Evolutionary conservation across 2,329 filamentous ascomycete genomes (phyloP), one percentile per base, ranked within the genome.

Genomic region (Davidsoniella neocaledoniae): DNA sequence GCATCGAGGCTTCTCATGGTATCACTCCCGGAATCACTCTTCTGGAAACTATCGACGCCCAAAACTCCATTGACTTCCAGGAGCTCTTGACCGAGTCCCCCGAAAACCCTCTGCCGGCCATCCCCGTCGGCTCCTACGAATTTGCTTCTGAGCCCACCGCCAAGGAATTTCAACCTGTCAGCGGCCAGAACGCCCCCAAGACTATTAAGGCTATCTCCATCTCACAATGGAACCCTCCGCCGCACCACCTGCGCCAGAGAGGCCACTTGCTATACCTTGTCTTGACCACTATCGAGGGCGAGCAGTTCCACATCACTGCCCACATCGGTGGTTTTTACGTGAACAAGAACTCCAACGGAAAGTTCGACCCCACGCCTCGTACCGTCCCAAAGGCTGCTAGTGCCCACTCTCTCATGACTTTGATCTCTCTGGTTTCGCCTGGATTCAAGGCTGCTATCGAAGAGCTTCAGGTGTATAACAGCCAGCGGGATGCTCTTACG

Each of bases 271-370:
- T 98, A 45, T 98, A 98, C 65, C 73, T 98, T 17, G 74, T 86
- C 55, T 73, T 91, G 41, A 90, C 83, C 14, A 96, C 88, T 51
- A 90, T 86, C 58, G 91, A 98, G 66, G 88, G 88, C 55, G 91
- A 98, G 67, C 86, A 94, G 64, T 81, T 83, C 64, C 87, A 95
- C 64, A 83, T 98, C 60, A 98, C 93, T 8, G 79, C 86, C 12
- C 86, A 95, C 59, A 83, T 94, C 46, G 88, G 87, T 12, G 91
- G 91, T 17, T 98, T 98, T 71, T 98, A 82, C 64, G 83, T 96
- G 60, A 98, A 94, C 74, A 94, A 88, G 66, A 95, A 85, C 26
- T 91, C 86, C 49, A 95, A 91, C 66, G 77, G 76, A 67, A 95
- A 91, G 66, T 98, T 98, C 59, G 91, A 96, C 63, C 91, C 91